These are phyloP conservation scores for Odontarrhena argentea DNA, from an alignment of 345 rosid genomes.

Conservation along the genomic window DNA sequence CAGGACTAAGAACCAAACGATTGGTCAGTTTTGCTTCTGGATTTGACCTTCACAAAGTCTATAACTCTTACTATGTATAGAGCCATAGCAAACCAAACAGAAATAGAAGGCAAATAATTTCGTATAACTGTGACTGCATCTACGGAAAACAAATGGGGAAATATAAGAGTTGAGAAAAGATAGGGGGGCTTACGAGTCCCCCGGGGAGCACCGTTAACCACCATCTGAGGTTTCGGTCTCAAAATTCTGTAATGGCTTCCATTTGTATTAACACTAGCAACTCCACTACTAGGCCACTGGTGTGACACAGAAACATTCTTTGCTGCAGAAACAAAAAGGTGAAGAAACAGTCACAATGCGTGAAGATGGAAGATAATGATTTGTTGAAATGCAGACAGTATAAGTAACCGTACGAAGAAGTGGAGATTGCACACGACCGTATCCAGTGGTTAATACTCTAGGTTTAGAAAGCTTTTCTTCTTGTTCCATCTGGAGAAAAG, in stretches of 20 bases:
- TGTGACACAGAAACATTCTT: slow-evolving; percentile 40
- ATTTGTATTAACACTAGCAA: slow-evolving; percentile 41
- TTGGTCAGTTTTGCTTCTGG: neutral
- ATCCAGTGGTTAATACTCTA: slow-evolving; percentile 40
- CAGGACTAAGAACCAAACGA: neutral
- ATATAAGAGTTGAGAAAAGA: neutral
- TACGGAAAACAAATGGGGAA: slow-evolving; percentile 8
- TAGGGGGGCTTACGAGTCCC: slow-evolving; percentile 51
- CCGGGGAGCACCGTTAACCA: slow-evolving; percentile 56
- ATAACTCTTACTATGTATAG: neutral
- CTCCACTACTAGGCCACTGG: slow-evolving; percentile 48
- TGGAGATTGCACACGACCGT: slow-evolving; percentile 48
- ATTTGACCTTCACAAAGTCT: slow-evolving; percentile 9
- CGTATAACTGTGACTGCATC: neutral
- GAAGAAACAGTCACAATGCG: slow-evolving; percentile 46
- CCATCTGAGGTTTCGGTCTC: slow-evolving; percentile 49
- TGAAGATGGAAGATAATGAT: slow-evolving; percentile 43
- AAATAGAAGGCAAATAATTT: slow-evolving; percentile 13
- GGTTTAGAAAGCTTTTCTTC: slow-evolving; percentile 51
- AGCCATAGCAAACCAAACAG: slow-evolving; percentile 17
- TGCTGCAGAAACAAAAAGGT: slow-evolving; percentile 41
- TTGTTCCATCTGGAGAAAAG: slow-evolving; percentile 70
- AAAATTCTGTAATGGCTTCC: slow-evolving; percentile 53
- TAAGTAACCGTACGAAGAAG: slow-evolving; percentile 41
- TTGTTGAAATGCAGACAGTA: slow-evolving; percentile 33